Conservation (phyloP, 768 basidiomycete genomes). For the Rhodotorula graminis region DNA sequence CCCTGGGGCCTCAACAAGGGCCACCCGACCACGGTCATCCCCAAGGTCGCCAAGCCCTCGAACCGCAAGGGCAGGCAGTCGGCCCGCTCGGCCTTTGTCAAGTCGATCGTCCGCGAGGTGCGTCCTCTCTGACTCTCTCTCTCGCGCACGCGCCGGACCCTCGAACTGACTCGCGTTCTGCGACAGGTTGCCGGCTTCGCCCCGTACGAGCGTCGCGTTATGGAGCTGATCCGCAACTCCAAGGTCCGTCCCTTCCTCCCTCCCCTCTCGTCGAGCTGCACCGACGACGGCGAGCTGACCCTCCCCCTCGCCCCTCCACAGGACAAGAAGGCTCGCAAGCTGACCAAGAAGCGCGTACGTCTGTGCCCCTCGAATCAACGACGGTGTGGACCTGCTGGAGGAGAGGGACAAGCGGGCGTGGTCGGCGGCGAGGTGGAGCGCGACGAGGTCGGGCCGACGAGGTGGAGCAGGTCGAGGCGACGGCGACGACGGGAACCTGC, state of each 20-base stretch:
- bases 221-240: slow-evolving; percentile 62
- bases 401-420: neutral
- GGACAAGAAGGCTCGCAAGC: slow-evolving; percentile 99
- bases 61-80: slow-evolving; percentile 87
- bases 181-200: slow-evolving; percentile 54
- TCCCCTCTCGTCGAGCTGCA: neutral
- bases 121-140: neutral
- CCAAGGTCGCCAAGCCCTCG: slow-evolving; percentile 36
- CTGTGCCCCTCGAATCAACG: neutral
- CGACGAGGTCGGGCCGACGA: too few species aligned
- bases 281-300: neutral
- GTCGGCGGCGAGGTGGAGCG: neutral
- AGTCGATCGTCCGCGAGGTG: slow-evolving; percentile 79
- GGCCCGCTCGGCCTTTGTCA: slow-evolving; percentile 87
- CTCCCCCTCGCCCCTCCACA: slow-evolving; percentile 42
- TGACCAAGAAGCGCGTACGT: slow-evolving; percentile 94
- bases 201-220: slow-evolving; percentile 82
- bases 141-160: too few species aligned
- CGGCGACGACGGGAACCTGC: neutral
- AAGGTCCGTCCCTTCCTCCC: slow-evolving; percentile 17
- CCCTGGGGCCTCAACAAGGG: slow-evolving; percentile 43
- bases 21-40: slow-evolving; percentile 40
- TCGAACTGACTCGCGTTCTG: neutral
- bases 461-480: neutral
- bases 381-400: too few species aligned